Conservation (phyloP, 1,139 yeast genomes). For the Geotrichum bryndzae region DNA sequence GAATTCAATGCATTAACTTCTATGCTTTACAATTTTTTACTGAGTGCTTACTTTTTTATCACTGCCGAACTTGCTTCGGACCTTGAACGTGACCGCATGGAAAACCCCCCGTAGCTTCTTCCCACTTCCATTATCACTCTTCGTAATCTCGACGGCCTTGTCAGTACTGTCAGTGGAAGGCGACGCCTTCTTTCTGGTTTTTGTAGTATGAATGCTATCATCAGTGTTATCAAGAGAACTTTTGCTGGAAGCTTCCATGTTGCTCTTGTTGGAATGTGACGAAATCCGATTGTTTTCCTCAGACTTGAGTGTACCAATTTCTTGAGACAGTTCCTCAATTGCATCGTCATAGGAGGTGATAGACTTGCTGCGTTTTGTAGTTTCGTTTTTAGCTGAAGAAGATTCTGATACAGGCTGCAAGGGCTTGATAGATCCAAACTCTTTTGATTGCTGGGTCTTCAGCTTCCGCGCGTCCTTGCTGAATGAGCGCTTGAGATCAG, state of each 20-base stretch:
- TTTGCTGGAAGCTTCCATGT: background rate
- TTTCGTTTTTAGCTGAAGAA: background rate
- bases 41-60: background rate
- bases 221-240: background rate
- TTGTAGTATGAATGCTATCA: background rate
- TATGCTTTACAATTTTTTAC: background rate
- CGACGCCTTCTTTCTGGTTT: background rate
- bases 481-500: background rate
- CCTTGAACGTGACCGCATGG: conserved; percentile 3
- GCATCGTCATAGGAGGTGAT: conserved; percentile 1
- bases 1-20: background rate
- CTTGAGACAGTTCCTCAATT: conserved; percentile 13
- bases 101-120: conserved; percentile 9
- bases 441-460: background rate
- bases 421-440: background rate
- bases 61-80: conserved; percentile 1
- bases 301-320: conserved; percentile 10
- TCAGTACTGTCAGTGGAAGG: background rate
- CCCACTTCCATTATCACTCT: background rate
- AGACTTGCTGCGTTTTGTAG: background rate
- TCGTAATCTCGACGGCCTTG: background rate
- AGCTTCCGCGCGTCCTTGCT: background rate
- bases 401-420: background rate
- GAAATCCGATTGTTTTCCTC: background rate
- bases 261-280: background rate